Conservation (phyloP, 2,329 filamentous ascomycete species). For the Pseudopithomyces chartarum region DNA sequence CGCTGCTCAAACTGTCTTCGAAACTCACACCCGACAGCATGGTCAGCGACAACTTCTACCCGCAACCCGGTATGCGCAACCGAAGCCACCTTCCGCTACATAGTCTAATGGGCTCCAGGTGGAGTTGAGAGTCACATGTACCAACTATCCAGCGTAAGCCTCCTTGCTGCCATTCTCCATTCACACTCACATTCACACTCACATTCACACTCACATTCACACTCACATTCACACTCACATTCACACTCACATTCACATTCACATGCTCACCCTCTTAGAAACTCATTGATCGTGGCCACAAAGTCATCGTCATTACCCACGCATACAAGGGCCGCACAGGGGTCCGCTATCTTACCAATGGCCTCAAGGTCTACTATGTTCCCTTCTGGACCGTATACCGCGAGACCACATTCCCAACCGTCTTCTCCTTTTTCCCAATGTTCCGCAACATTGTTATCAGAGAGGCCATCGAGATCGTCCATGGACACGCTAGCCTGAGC, state of each 20-base stretch:
- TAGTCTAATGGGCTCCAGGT: slow-evolving; percentile 52
- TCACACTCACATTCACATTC: too few species aligned
- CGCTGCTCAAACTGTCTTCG: not conserved
- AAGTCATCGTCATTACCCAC: slow-evolving; percentile 97
- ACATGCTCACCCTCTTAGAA: slow-evolving; percentile 61
- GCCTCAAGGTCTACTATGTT: slow-evolving; percentile 96
- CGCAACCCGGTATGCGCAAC: slow-evolving; percentile 70
- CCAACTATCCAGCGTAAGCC: slow-evolving; percentile 77
- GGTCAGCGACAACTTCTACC: slow-evolving; percentile 99
- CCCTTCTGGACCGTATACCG: slow-evolving; percentile 97
- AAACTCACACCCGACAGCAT: slow-evolving; percentile 60
- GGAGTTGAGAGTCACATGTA: slow-evolving; percentile 99
- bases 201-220: too few species aligned
- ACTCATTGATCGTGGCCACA: slow-evolving; percentile 95
- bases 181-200: too few species aligned
- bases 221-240: too few species aligned
- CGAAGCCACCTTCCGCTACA: not conserved
- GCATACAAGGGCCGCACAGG: slow-evolving; percentile 90
- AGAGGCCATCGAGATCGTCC: slow-evolving; percentile 94
- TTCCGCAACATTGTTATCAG: slow-evolving; percentile 95
- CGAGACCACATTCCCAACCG: slow-evolving; percentile 89
- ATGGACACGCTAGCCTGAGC: slow-evolving; percentile 94
- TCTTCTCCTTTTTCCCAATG: slow-evolving; percentile 98
- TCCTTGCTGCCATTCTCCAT: not conserved
- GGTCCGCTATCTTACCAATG: slow-evolving; percentile 93